Conservation (phyloP, 768 basidiomycete species). For the Mycena maculata region DNA sequence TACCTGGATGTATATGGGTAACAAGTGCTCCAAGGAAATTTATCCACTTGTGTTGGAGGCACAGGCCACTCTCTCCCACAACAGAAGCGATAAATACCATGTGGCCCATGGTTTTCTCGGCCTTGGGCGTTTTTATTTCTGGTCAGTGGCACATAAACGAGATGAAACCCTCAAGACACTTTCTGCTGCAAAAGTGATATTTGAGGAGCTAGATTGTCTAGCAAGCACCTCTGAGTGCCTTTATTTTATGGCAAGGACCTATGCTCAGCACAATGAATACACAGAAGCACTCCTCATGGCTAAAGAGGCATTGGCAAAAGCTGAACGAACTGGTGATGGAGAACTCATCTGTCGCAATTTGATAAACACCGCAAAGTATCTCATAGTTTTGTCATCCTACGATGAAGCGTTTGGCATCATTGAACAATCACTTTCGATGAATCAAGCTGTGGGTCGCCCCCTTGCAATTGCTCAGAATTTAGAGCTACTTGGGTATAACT, state of each 20-base stretch:
- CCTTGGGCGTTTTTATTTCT: slow-evolving; percentile 14
- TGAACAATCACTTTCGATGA: background rate
- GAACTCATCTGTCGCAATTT: background rate
- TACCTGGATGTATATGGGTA: background rate
- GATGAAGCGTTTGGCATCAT: background rate
- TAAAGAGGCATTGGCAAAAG: slow-evolving; percentile 5
- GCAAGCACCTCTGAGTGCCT: slow-evolving; percentile 29
- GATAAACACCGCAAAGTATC: background rate
- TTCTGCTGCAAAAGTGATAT: slow-evolving; percentile 13
- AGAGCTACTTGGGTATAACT: slow-evolving; percentile 25
- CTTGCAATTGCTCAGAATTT: slow-evolving; percentile 23
- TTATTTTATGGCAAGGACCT: background rate
- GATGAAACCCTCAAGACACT: slow-evolving; percentile 12
- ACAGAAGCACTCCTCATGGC: slow-evolving; percentile 9
- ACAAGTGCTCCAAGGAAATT: background rate
- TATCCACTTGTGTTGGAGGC: background rate
- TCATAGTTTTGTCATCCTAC: background rate
- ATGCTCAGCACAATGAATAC: slow-evolving; percentile 12
- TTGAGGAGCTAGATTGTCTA: slow-evolving; percentile 20
- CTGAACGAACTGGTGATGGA: slow-evolving; percentile 1
- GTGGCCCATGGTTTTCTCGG: slow-evolving; percentile 16
- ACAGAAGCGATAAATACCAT: background rate
- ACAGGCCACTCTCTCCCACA: slow-evolving; percentile 9
- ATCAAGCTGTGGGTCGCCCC: background rate
- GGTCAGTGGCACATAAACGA: background rate